phyloP scores from a whole-genome alignment of 805 yeast genomes.

The Spathaspora hagerdaliae region DNA sequence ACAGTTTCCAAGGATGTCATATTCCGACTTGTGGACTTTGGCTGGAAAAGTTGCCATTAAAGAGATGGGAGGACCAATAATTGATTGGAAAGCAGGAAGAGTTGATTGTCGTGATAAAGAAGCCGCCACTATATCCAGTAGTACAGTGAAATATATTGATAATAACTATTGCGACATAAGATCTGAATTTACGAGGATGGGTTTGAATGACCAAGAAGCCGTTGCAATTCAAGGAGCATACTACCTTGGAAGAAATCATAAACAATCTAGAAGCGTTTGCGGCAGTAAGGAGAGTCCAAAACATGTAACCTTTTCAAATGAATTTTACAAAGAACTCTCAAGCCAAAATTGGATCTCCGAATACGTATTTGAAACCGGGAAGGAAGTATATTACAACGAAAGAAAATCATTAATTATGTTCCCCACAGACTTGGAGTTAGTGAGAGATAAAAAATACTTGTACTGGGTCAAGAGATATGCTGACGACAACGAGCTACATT shows the following conservation, averaged over 20 bases:
- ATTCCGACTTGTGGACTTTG: slow-evolving; percentile 69
- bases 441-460: slow-evolving; percentile 56
- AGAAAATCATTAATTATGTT: slow-evolving; percentile 78
- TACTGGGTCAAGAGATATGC: slow-evolving; percentile 68
- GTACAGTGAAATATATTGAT: slow-evolving; percentile 49
- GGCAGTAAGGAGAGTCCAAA: no score
- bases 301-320: slow-evolving; percentile 61
- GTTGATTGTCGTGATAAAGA: slow-evolving; percentile 23
- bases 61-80: slow-evolving; percentile 59
- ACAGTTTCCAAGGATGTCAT: slow-evolving; percentile 56
- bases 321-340: slow-evolving; percentile 45
- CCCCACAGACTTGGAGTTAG: slow-evolving; percentile 71
- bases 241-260: slow-evolving; percentile 72
- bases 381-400: slow-evolving; percentile 52
- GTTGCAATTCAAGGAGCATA: slow-evolving; percentile 76
- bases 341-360: slow-evolving; percentile 49
- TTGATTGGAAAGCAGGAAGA: slow-evolving; percentile 54
- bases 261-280: slow-evolving; percentile 41
- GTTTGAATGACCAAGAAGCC: slow-evolving; percentile 66
- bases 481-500: slow-evolving; percentile 56
- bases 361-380: slow-evolving; percentile 49
- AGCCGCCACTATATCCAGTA: slow-evolving; percentile 19
- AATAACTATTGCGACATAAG: slow-evolving; percentile 44
- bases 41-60: slow-evolving; percentile 67
- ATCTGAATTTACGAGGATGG: slow-evolving; percentile 45